Percentiles rank a stretch among this genome's conserved stretches.
Evolutionary conservation across 169 alveolate genomes (phyloP).

Genomic region (Cryptosporidium baileyi): DNA sequence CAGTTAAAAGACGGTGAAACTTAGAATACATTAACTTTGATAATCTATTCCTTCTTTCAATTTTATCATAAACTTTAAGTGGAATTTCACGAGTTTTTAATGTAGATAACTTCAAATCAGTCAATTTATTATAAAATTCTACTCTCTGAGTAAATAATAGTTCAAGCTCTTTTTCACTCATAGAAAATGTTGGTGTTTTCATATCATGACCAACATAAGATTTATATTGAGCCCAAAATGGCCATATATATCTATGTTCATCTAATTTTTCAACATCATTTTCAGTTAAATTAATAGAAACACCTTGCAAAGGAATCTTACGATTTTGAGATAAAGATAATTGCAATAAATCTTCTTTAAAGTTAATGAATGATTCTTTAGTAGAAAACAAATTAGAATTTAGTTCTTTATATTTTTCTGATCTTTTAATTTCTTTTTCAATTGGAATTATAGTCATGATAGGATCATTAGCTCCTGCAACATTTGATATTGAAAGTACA

Average conservation of each 20-base stretch:
- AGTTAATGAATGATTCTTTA: not conserved
- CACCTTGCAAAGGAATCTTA: not conserved
- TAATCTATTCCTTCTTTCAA: too few relatives aligned
- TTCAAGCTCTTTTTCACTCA: too few relatives aligned
- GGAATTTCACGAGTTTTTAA: too few relatives aligned
- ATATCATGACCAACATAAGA: not conserved
- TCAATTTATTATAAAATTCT: too few relatives aligned
- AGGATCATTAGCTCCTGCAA: conserved; percentile 31
- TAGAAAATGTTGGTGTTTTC: not conserved
- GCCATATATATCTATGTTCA: conserved; percentile 17
- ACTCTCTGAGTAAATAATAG: too few relatives aligned
- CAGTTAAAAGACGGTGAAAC: too few relatives aligned
- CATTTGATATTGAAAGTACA: conserved; percentile 16
- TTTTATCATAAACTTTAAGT: too few relatives aligned
- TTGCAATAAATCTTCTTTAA: not conserved
- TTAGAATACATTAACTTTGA: too few relatives aligned
- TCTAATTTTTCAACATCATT: not conserved
- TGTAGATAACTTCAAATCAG: too few relatives aligned
- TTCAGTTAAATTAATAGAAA: not conserved
- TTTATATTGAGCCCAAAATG: not conserved
- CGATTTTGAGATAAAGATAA: conserved; percentile 19
- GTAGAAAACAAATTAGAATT: not conserved
- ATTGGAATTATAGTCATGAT: not conserved
- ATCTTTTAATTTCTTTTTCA: not conserved
- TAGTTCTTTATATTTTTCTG: not conserved